phyloP scores from a whole-genome alignment of 2,329 filamentous ascomycete species.

The Bipolaris sorokiniana region DNA sequence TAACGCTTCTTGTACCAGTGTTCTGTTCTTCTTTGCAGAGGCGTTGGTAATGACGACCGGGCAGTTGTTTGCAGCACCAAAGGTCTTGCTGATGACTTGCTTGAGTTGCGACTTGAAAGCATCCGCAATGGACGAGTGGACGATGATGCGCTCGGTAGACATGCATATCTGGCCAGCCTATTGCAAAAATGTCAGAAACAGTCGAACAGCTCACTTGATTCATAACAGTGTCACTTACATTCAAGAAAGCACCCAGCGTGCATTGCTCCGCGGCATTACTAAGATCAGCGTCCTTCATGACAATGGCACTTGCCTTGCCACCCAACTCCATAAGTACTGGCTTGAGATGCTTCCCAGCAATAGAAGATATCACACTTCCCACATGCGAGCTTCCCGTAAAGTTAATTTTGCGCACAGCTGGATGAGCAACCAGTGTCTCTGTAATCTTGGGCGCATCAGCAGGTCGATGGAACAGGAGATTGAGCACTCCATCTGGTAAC shows the following conservation, averaged over 20 bases:
- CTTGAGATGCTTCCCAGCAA: constrained; percentile 45
- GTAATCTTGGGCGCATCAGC: constrained; percentile 66
- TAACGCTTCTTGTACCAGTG: neutral
- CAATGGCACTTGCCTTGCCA: constrained; percentile 79
- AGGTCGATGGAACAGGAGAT: constrained; percentile 64
- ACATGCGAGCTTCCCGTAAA: constrained; percentile 67
- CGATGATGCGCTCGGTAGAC: constrained; percentile 54
- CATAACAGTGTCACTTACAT: constrained; percentile 37
- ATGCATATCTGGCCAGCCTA: constrained; percentile 62
- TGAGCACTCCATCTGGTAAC: constrained; percentile 74
- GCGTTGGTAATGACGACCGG: neutral
- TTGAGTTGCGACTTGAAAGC: neutral
- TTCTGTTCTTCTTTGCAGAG: constrained; percentile 1
- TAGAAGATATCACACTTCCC: constrained; percentile 1
- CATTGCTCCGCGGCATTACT: constrained; percentile 78
- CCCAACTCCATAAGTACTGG: constrained; percentile 73
- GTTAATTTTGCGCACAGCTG: constrained; percentile 69
- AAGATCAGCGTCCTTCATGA: constrained; percentile 77
- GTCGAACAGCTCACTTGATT: neutral
- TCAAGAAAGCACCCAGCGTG: constrained; percentile 85
- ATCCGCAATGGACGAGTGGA: neutral
- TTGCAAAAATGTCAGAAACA: neutral
- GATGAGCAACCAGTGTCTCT: constrained; percentile 69
- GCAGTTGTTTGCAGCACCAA: constrained; percentile 1
- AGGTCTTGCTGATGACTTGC: neutral